Conservation (phyloP, 2,329 filamentous ascomycete species). For the Penicillium sp. region DNA sequence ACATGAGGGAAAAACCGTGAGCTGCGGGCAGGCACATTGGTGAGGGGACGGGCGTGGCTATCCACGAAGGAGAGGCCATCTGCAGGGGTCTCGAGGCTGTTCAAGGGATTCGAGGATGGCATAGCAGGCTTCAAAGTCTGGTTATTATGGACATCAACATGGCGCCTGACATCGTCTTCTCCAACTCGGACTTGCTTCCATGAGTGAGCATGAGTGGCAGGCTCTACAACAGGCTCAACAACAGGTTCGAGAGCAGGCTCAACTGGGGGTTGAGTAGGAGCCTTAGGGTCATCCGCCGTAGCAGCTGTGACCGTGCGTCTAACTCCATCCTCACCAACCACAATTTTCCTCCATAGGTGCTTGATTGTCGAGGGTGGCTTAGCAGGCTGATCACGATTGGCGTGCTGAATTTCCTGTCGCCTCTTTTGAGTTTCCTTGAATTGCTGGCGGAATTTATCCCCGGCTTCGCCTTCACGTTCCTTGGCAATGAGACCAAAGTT, state of each 20-base stretch:
- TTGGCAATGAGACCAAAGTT: slow-evolving; percentile 44
- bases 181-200: slow-evolving; percentile 48
- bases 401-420: slow-evolving; percentile 9
- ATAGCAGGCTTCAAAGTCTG: slow-evolving; percentile 8
- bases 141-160: slow-evolving; percentile 9
- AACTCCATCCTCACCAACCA: neutral
- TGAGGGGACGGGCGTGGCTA: slow-evolving; percentile 33
- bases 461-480: slow-evolving; percentile 43
- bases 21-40: slow-evolving; percentile 40
- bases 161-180: slow-evolving; percentile 41
- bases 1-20: slow-evolving; percentile 50
- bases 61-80: slow-evolving; percentile 39
- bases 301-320: slow-evolving; percentile 1
- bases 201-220: slow-evolving; percentile 29
- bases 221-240: slow-evolving; percentile 8
- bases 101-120: slow-evolving; percentile 32
- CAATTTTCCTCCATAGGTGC: neutral
- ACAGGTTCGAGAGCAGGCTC: neutral
- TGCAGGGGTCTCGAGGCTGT: slow-evolving; percentile 38
- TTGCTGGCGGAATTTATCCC: slow-evolving; percentile 42
- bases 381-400: slow-evolving; percentile 5
- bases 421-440: slow-evolving; percentile 39
- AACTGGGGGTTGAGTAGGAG: neutral
- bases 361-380: neutral
- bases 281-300: slow-evolving; percentile 28